Base-by-base conservation (phyloP, 352 stramenopile genomes). In the Phytophthora hibernalis region DNA sequence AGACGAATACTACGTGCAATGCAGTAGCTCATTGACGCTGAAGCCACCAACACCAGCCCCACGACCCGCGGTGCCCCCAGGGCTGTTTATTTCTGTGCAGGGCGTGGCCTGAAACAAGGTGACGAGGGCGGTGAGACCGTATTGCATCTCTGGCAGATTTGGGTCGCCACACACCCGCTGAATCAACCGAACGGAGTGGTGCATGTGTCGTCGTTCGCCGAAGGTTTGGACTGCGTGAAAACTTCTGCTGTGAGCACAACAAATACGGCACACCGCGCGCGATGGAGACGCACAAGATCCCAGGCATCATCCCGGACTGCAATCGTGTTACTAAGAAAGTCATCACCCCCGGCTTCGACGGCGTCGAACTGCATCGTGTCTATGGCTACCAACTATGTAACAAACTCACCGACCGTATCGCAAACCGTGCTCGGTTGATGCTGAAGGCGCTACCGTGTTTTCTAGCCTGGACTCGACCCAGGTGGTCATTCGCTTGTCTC, bases 111-210 rank as follows among this genome's bases (percentile, higher is more conserved):
- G 85, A 83, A 88, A 88, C 40, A 65, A 66, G 20, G 65, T 91
- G 2, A 81, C 74, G 2, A 93, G 53, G 82, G 74, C 33, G 85
- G 79, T 55, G 80, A 80, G 22, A 96, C 97, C 44, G 92, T 87
- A 54, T 47, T 84, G 49, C 90, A 97, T 76, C 74, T 97, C 20
- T 97, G 89, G 89, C 90, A 97, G 61, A 83, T 80, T 13, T 90
- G 89, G 16, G 77, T 88, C 9, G 68, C 80, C 43, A 54, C 75
- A 9, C 89, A 97, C 57, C 72, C 78, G 10, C 67, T 72, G 18
- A 83, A 81, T 54, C 84, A 93, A 51, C 70, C 74, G 21, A 72
- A 73, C 35, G 80, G 74, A 21, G 65, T 77, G 22, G 26, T 80
- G 7, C 77, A 73, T 44, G 74, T 93, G 16, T 86, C 71, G 1